Evolutionary conservation across 208 protist species (phyloP), one percentile per base, ranked within the genome.

Genomic region (Phytomonas francai): DNA sequence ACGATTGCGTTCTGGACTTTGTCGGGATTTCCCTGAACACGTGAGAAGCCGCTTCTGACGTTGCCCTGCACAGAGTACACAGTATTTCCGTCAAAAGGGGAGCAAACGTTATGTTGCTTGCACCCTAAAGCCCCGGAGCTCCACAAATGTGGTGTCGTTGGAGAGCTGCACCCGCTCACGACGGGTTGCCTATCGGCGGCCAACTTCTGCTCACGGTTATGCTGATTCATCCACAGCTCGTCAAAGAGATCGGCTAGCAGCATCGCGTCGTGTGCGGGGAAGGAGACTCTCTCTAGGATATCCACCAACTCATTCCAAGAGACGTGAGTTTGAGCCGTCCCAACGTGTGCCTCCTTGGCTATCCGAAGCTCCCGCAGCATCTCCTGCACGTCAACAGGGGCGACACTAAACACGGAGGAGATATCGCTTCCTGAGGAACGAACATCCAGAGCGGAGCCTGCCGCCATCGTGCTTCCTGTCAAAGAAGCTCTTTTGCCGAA

Each of bases 201-300:
- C 11, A 54, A 22, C 45, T 25, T 54, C 45, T 6, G 45, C 19
- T 7, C 19, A 9, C 16, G 45, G 3, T 54, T 54, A 25, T 54
- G 45, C 19, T 54, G 45, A 54, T 54, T 54, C 45, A 25, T 29
- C 45, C 65, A 31, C 29, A 93, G 71, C 31, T 93, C 88, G 45
- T 87, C 78, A 65, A 93, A 93, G 19, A 93, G 59, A 34, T 87
- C 85, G 4, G 79, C 36, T 49, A 93, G 74, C 32, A 90, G 59
- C 28, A 71, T 65, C 22, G 72, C 76, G 51, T 93, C 84, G 3
- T 79, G 65, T 9, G 84, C 59, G 25, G 84, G 81, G 34, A 91
- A 72, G 65, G 72, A 71, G 27, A 83, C 81, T 7, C 42, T 64
- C 51, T 93, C 82, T 5, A 91, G 51, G 7, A 93, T 86, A 34